Evolutionary conservation across 495 filamentous ascomycete species (phyloP).

Genomic region (Oleoguttula mirabilis): DNA sequence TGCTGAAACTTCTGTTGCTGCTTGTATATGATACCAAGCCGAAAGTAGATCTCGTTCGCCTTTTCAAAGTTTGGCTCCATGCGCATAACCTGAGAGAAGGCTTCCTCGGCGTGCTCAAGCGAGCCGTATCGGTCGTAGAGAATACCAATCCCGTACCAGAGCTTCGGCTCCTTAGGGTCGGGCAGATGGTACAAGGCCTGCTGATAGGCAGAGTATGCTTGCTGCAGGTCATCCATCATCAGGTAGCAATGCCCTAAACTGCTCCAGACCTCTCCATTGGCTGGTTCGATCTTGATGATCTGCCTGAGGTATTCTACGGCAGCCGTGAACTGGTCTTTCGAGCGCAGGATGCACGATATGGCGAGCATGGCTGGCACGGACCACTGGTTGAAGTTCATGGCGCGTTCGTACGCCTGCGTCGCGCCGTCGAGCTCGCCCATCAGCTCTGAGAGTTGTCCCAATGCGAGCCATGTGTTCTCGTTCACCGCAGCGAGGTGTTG

Average conservation of each 20-base stretch:
- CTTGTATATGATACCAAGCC: slow-evolving; percentile 97
- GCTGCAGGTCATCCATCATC: slow-evolving; percentile 98
- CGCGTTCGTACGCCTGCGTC: slow-evolving; percentile 76
- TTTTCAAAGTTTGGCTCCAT: slow-evolving; percentile 99
- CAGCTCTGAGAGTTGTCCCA: slow-evolving; percentile 76
- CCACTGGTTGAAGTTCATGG: slow-evolving; percentile 73
- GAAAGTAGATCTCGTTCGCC: slow-evolving; percentile 98
- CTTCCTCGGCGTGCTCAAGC: slow-evolving; percentile 94
- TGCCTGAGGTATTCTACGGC: slow-evolving; percentile 87
- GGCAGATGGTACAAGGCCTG: slow-evolving; percentile 84
- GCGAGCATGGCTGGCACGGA: slow-evolving; percentile 90
- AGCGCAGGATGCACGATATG: slow-evolving; percentile 79
- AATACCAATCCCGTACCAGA: slow-evolving; percentile 99
- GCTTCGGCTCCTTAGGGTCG: slow-evolving; percentile 95
- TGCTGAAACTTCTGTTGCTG: slow-evolving; percentile 89
- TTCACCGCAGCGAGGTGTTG: slow-evolving; percentile 56
- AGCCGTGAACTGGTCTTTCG: slow-evolving; percentile 85
- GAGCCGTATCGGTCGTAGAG: slow-evolving; percentile 95
- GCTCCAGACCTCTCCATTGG: slow-evolving; percentile 93
- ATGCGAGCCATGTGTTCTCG: slow-evolving; percentile 84
- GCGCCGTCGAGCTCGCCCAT: slow-evolving; percentile 83
- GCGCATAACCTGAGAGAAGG: slow-evolving; percentile 96
- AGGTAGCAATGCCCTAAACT: slow-evolving; percentile 91
- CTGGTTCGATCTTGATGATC: slow-evolving; percentile 77
- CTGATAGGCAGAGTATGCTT: slow-evolving; percentile 97